Evolutionary conservation across 2,329 filamentous ascomycete species (phyloP), one percentile per base, ranked within the genome.

Genomic region (Venturia carpophila): DNA sequence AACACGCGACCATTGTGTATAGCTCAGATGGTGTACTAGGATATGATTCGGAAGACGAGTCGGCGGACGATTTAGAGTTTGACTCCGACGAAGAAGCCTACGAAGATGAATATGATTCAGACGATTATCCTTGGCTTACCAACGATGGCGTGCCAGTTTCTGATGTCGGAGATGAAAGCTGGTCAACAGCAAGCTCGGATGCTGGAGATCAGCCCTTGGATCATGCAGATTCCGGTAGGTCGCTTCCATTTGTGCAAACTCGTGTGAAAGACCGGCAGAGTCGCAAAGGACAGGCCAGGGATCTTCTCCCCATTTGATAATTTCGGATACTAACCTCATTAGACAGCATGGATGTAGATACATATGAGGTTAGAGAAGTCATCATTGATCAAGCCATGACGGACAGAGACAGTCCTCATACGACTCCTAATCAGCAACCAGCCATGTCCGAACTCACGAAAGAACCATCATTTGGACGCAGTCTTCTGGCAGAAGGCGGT

Each of bases 1-100:
- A 86, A 67, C 71, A 76, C 30, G 76, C 83, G 19, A 73, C 79
- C 1, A 74, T 84, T 21, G 77, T 82, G 9, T 62, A 61, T 21
- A 60, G 64, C 30, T 34, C 58, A n/a, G 56, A 60, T 65, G 64
- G 39, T 30, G 56, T 39, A 13, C 30, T n/a, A n/a, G 42, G 47
- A 7, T 52, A 27, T 27, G 61, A 52, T n/a, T 55, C 47, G 19
- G 47, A 52, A 37, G 19, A 19, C 15, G 60, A 42, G 5, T 27
- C 39, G 1, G 47, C 7, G 3, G 63, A 60, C 30, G 30, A 63
- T n/a, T 63, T 30, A 27, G 61, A 47, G 3, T 39, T 24, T 39
- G 43, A 63, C 13, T 39, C 34, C 11, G 61, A 63, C 34, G 34
- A 52, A 34, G 43, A 63, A 39, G 34, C 45, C 19, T 15, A 63